Evolutionary conservation across 164 flowering plant genomes (phyloP).

Genomic region (Stephania cephalantha): DNA sequence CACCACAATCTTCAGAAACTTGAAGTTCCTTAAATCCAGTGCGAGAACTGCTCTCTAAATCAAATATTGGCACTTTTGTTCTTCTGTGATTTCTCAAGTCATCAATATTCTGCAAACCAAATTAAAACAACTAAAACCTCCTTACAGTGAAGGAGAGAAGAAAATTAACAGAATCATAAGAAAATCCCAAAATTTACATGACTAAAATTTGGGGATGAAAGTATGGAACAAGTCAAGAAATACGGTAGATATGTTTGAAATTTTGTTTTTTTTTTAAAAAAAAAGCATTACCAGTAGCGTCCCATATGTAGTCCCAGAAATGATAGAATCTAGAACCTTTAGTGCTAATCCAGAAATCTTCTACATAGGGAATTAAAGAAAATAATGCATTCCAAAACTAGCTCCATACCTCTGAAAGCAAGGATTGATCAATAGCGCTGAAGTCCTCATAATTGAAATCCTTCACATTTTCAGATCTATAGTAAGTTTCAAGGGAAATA

Average conservation of each 20-base stretch:
- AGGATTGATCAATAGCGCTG: constrained; percentile 71
- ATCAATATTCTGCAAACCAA: constrained; percentile 69
- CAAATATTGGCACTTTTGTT: constrained; percentile 86
- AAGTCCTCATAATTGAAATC: constrained; percentile 91
- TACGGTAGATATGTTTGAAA: neutral
- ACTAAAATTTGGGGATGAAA: too few relatives aligned
- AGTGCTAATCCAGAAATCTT: neutral
- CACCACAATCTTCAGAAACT: constrained; percentile 98
- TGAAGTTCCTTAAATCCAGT: constrained; percentile 84
- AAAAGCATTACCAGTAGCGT: neutral
- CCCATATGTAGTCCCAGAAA: neutral
- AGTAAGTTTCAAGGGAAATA: constrained; percentile 94
- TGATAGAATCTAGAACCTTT: neutral
- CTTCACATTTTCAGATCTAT: constrained; percentile 83
- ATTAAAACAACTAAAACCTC: constrained; percentile 1
- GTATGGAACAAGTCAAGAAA: neutral
- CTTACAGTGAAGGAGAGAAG: too few relatives aligned
- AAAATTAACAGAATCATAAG: neutral
- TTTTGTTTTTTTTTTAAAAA: neutral
- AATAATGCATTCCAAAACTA: neutral
- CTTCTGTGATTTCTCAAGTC: constrained; percentile 63
- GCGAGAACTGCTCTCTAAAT: constrained; percentile 81
- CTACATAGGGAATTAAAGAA: neutral
- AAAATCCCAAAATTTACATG: neutral
- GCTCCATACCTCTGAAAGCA: constrained; percentile 68